Evolutionary conservation across 2,329 filamentous ascomycete genomes (phyloP), one percentile per base, ranked within the genome.

Genomic region (Epichloe sibirici): DNA sequence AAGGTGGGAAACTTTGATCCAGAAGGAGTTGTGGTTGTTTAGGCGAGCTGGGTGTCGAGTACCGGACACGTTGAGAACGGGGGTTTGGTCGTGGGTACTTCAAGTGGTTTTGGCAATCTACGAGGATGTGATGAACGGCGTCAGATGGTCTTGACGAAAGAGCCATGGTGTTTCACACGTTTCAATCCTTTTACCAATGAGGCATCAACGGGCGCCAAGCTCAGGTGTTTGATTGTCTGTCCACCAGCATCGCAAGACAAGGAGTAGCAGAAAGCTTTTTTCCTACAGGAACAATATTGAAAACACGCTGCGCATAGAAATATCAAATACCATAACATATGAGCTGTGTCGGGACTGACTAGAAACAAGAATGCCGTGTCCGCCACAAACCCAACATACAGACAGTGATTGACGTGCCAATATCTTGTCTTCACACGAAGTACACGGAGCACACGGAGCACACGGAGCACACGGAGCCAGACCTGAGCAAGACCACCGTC

Each of bases 1-100:
- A 68, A 70, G 54, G 59, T 67, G 0, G 48, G 55, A 5, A 65
- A 57, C 1, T 74, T 67, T 51, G 63, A 71, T 47, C 45, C 28
- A 15, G 45, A 23, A 5, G 8, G 31, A 31, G 31, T 31, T 11
- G 31, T 31, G 8, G 31, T 31, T 31, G 31, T 31, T 11, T 31
- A 31, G 31, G 31, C 31, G 31, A 31, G 9, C 1, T 31, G 31
- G 31, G 31, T 31, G 28, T 9, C 9, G 28, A 31, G 28, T 11
- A 31, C 28, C 9, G 28, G 37, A 39, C 37, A 39, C 7, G 37
- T 8, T n/a, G 38, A 31, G 31, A 31, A 31, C 31, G 9, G 28
- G 8, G 9, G 8, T 31, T 31, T 11, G 38, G 13, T 39, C 38
- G n/a, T n/a, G 13, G 9, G n/a, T 39, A 39, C 38, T 15, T 39